These are phyloP conservation scores for Pyropia yezoensis DNA, from an alignment of 23 red algal genomes.

Conservation along the genomic window DNA sequence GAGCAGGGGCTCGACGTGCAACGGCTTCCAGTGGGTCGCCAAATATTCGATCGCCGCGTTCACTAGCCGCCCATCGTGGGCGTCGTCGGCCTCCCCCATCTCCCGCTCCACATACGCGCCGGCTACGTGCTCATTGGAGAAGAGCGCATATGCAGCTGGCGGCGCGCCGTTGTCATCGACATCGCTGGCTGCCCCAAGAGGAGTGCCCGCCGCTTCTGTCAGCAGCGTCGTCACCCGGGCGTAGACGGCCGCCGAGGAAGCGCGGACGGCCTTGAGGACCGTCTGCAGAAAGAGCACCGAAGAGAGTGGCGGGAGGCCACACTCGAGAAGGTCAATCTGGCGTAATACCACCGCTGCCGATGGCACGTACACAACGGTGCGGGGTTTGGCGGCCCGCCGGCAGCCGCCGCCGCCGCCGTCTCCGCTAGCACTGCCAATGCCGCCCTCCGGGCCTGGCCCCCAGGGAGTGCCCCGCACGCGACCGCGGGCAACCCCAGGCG, in stretches of 20 bases:
- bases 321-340: conserved; percentile 45
- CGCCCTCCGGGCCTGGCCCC: not conserved
- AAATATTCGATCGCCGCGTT: conserved; percentile 1
- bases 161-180: not conserved
- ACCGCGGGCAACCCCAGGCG: not conserved
- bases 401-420: conserved; percentile 18
- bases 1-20: conserved; percentile 18
- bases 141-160: conserved; percentile 14
- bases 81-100: conserved; percentile 25
- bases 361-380: conserved; percentile 30
- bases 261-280: conserved; percentile 59
- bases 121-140: conserved; percentile 21
- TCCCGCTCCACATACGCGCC: conserved; percentile 41
- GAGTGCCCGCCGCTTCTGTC: conserved; percentile 35
- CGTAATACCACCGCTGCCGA: conserved; percentile 49
- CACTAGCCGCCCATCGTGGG: conserved; percentile 41
- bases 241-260: conserved; percentile 40
- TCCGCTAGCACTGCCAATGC: conserved; percentile 1
- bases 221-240: conserved; percentile 46
- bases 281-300: conserved; percentile 81
- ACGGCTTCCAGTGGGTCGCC: not conserved
- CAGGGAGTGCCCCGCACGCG: not conserved
- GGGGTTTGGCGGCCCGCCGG: conserved; percentile 6
- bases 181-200: conserved; percentile 56
- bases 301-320: conserved; percentile 23